Conservation (phyloP, 257 asterid species). For the Anisodus acutangulus region DNA sequence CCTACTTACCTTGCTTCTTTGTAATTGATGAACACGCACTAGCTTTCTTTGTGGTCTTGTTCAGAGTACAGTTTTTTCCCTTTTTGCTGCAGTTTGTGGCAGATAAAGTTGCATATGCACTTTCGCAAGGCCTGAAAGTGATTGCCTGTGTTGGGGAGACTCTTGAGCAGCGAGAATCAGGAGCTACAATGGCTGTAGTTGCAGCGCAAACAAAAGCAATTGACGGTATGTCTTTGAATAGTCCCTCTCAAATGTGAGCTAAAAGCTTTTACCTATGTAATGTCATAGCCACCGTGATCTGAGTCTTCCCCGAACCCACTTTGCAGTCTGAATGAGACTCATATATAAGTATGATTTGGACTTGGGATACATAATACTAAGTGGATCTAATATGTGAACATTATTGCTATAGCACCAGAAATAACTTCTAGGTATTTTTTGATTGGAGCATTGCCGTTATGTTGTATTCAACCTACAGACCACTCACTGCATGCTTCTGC, state of each 20-base stretch:
- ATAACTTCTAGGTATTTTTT: background rate
- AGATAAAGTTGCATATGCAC: constrained; percentile 94
- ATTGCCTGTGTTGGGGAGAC: constrained; percentile 99
- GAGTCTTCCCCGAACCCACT: background rate
- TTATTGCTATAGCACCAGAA: background rate
- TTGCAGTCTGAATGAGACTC: background rate
- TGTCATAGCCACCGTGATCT: background rate
- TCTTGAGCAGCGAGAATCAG: constrained; percentile 94
- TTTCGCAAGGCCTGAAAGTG: constrained; percentile 88
- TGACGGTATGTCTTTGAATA: constrained; percentile 60
- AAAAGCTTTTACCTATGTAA: constrained; percentile 18
- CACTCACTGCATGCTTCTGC: constrained; percentile 6
- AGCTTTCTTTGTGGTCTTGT: background rate
- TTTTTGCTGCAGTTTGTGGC: constrained; percentile 71
- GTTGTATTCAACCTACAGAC: background rate
- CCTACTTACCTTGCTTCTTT: background rate
- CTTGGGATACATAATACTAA: background rate
- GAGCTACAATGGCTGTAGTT: constrained; percentile 85
- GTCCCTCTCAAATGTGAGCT: background rate
- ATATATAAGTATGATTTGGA: constrained; percentile 13
- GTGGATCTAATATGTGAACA: background rate
- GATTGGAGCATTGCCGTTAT: background rate
- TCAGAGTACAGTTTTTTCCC: background rate
- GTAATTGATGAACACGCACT: background rate
- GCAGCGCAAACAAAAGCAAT: constrained; percentile 95